These are phyloP conservation scores for Leccinum subspadiceum DNA, from an alignment of 1,284 basidiomycete genomes.

Conservation along the genomic window DNA sequence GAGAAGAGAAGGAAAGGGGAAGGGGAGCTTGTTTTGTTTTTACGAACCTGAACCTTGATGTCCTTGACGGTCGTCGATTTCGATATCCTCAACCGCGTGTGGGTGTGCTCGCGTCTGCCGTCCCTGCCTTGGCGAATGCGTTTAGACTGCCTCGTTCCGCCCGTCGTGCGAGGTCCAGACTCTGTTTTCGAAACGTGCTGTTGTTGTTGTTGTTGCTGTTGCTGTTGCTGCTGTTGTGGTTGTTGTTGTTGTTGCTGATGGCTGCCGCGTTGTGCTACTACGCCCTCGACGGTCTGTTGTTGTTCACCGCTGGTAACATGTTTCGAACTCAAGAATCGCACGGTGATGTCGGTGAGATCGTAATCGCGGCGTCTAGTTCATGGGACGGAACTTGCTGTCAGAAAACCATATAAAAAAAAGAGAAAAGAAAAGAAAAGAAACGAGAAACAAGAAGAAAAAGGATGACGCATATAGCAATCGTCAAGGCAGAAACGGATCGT, in stretches of 20 bases:
- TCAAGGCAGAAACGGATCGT: conserved; percentile 4
- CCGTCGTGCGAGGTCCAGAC: conserved; percentile 24
- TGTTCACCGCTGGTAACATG: conserved; percentile 22
- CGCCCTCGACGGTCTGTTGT: conserved; percentile 17
- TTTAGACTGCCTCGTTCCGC: conserved; percentile 57
- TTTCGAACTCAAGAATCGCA: conserved; percentile 39
- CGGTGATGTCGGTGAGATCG: conserved; percentile 48
- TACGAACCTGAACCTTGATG: conserved; percentile 66
- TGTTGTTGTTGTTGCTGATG: conserved; percentile 6
- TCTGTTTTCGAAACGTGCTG: conserved; percentile 25
- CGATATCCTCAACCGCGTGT: conserved; percentile 49
- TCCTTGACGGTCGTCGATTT: conserved; percentile 73
- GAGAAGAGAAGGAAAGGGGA: background rate
- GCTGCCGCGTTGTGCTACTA: conserved; percentile 18
- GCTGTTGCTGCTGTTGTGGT: background rate
- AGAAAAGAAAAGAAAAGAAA: conserved; percentile 1
- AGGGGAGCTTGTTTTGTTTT: background rate
- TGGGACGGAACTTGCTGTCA: conserved; percentile 17
- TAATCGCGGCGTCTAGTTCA: conserved; percentile 48
- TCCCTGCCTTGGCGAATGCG: conserved; percentile 58
- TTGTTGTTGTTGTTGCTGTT: background rate
- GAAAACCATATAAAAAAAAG: background rate
- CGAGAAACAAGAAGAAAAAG: conserved; percentile 9
- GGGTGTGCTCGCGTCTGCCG: conserved; percentile 40
- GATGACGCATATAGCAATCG: conserved; percentile 2